A percentile compares a stretch with the other conserved stretches of the same genome.
These are phyloP conservation scores for Abelmoschus esculentus DNA, from an alignment of 345 rosid genomes.

Conservation along the genomic window DNA sequence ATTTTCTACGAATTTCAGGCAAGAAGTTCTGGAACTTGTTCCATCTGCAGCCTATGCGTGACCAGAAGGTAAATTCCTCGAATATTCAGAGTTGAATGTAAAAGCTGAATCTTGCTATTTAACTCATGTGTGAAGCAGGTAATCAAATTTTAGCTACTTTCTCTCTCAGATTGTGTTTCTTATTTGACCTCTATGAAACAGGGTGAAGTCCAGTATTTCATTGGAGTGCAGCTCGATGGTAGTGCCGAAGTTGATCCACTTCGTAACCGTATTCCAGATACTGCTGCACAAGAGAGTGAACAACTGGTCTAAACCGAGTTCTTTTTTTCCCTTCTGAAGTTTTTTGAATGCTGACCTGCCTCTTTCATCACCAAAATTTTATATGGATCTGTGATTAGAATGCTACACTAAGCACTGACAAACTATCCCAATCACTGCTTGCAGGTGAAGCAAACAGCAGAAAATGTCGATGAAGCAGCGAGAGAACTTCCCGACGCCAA, in stretches of 20 bases:
- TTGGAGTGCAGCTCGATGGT: conserved; percentile 93
- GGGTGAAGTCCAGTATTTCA: conserved; percentile 98
- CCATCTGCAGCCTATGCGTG: conserved; percentile 99
- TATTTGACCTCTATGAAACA: conserved; percentile 17
- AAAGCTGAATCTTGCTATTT: not conserved
- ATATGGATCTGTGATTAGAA: not conserved
- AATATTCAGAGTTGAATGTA: not conserved
- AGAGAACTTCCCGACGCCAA: conserved; percentile 97
- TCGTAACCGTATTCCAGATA: conserved; percentile 53
- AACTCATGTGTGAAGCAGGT: conserved; percentile 1
- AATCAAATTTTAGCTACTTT: not conserved
- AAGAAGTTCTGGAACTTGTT: conserved; percentile 97
- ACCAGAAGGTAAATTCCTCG: conserved; percentile 62
- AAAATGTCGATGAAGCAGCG: conserved; percentile 79
- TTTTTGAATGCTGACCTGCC: not conserved
- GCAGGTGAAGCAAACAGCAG: conserved; percentile 84
- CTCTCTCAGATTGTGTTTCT: not conserved
- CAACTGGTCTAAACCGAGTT: conserved; percentile 35
- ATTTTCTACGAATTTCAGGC: conserved; percentile 34
- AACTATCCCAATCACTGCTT: conserved; percentile 7
- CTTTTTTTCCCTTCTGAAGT: not conserved
- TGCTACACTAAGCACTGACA: not conserved
- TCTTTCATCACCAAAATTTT: not conserved
- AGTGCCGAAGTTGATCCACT: conserved; percentile 86
- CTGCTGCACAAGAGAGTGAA: conserved; percentile 60